Conservation (phyloP, 2,329 filamentous ascomycete genomes). For the Penicillium sp. region DNA sequence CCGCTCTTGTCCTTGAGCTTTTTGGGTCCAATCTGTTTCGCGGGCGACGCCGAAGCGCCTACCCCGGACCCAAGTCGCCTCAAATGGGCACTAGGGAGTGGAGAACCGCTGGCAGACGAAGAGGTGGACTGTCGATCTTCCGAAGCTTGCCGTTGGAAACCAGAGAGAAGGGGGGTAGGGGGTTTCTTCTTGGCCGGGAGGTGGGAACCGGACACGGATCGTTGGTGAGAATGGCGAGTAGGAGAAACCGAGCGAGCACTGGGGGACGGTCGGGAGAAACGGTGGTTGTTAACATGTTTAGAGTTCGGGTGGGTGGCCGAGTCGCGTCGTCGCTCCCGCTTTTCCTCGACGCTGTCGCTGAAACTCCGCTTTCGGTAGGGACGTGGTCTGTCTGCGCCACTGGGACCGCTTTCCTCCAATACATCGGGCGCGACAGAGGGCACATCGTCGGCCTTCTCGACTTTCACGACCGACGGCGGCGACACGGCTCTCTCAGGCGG, state of each 20-base stretch:
- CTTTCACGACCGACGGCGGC: slow-evolving; percentile 36
- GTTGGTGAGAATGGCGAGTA: slow-evolving; percentile 35
- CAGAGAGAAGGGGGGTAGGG: slow-evolving; percentile 43
- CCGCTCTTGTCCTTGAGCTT: slow-evolving; percentile 91
- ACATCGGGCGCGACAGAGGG: slow-evolving; percentile 24
- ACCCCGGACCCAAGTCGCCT: slow-evolving; percentile 44
- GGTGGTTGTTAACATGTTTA: slow-evolving; percentile 28
- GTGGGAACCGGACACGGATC: slow-evolving; percentile 37
- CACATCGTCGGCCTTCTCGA: slow-evolving; percentile 36
- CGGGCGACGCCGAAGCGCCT: slow-evolving; percentile 58
- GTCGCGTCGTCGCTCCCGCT: slow-evolving; percentile 29
- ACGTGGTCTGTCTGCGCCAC: slow-evolving; percentile 18
- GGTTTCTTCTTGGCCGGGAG: slow-evolving; percentile 37
- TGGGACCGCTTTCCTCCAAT: slow-evolving; percentile 6
- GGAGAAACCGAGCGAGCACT: slow-evolving; percentile 39
- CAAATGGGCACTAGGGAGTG: slow-evolving; percentile 39
- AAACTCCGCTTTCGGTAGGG: slow-evolving; percentile 38
- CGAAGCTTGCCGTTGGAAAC: slow-evolving; percentile 43
- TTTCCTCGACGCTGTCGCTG: slow-evolving; percentile 36
- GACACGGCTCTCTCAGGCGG: slow-evolving; percentile 28
- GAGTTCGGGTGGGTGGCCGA: slow-evolving; percentile 23
- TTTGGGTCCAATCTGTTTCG: slow-evolving; percentile 67
- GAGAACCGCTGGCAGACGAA: slow-evolving; percentile 46
- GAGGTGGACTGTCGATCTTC: slow-evolving; percentile 47
- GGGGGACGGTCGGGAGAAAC: slow-evolving; percentile 29